Conservation (phyloP, 352 stramenopile species). For the Globisporangium sylvaticum region DNA sequence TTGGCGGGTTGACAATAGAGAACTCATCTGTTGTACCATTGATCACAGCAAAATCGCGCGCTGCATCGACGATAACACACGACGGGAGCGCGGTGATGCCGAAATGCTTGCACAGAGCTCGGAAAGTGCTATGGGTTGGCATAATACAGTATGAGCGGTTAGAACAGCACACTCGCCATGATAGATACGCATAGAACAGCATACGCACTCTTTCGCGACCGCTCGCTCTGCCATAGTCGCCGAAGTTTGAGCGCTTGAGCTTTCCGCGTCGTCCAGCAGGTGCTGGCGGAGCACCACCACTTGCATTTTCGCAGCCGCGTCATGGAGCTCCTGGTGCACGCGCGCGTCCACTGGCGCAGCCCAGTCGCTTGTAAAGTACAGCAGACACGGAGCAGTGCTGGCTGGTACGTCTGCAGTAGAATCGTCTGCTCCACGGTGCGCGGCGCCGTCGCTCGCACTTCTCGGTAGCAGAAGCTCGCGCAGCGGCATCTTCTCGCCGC, state of each 20-base stretch:
- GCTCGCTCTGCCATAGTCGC: background rate
- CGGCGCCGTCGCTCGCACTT: background rate
- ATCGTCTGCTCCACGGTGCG: background rate
- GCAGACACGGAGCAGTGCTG: background rate
- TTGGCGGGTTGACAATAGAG: background rate
- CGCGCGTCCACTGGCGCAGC: constrained; percentile 26
- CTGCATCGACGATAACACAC: constrained; percentile 26
- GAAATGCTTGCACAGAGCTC: constrained; percentile 35
- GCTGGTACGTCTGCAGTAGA: background rate
- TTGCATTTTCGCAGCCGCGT: constrained; percentile 6
- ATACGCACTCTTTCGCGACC: constrained; percentile 3
- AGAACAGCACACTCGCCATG: background rate
- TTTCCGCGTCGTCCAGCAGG: constrained; percentile 7
- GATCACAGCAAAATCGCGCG: background rate
- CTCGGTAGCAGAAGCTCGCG: constrained; percentile 6
- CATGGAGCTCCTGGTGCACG: constrained; percentile 20
- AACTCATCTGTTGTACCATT: background rate
- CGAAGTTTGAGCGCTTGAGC: background rate
- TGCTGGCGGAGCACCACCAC: constrained; percentile 29
- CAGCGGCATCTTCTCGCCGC: background rate
- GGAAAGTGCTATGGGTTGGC: constrained; percentile 27
- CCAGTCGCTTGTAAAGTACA: constrained; percentile 54
- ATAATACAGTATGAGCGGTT: background rate
- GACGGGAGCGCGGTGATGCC: constrained; percentile 35
- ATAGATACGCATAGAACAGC: background rate